These are phyloP conservation scores for Urostyla sp. DNA, from an alignment of 73 alveolate species.

Conservation along the genomic window DNA sequence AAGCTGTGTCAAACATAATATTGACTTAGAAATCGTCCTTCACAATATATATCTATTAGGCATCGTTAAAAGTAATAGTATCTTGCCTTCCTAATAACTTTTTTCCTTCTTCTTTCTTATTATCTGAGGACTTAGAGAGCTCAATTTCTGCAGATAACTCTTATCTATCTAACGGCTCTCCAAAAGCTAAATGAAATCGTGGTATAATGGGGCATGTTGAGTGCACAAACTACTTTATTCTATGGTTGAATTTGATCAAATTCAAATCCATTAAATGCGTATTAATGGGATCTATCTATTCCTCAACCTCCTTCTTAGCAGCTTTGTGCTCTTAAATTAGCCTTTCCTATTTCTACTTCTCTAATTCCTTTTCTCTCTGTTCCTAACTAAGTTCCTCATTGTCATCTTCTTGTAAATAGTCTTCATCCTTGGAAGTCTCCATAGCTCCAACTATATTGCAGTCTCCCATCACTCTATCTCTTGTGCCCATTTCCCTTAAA, in stretches of 20 bases:
- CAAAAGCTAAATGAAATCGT: constrained; percentile 52
- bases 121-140: constrained; percentile 7
- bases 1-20: constrained; percentile 79
- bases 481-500: constrained; percentile 61
- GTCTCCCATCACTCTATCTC: constrained; percentile 68
- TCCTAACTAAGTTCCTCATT: neutral
- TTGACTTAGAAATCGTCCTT: constrained; percentile 81
- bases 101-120: constrained; percentile 56
- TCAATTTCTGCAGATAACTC: constrained; percentile 51
- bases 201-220: constrained; percentile 59
- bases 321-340: neutral
- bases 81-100: constrained; percentile 58
- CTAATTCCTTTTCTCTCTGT: neutral
- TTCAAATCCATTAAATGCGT: constrained; percentile 19
- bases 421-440: neutral
- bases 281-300: constrained; percentile 27
- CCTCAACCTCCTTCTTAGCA: neutral
- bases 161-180: constrained; percentile 50
- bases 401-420: neutral
- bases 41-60: constrained; percentile 46
- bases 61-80: constrained; percentile 3
- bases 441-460: constrained; percentile 15
- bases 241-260: constrained; percentile 10
- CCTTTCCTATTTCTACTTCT: neutral
- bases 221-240: neutral